Base-by-base conservation (phyloP, 176 grass and related monocot species). In the Metroxylon sagu region DNA sequence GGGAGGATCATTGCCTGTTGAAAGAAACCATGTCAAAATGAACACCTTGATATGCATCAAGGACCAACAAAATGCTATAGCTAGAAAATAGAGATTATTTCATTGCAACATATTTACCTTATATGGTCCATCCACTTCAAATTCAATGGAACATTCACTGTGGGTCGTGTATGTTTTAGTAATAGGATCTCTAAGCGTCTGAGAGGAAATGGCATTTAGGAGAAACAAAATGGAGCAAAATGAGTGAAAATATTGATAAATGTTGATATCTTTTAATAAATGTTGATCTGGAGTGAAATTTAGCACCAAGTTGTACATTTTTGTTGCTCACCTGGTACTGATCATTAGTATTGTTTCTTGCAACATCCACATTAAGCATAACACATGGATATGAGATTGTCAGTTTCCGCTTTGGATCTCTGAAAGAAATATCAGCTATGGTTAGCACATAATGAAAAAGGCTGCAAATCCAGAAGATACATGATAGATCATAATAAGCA, bases 121-220 rank as follows among this genome's bases (percentile, higher is more conserved):
- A 59, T 95, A 95, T 71, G 91, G 91, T 31, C 86, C 91, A 71
- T 95, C 91, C 18, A 95, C 91, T 82, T 95, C 91, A 84, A 95
- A 95, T 66, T 87, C 83, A 68, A 95, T 95, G 68, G 86, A 95
- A 52, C 91, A 95, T 75, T 95, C 91, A 58, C 91, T 95, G 60
- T 90, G 87, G 48, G 86, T 87, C 16, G 79, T 87, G 59, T 95
- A 95, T 78, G 78, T 66, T 68, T 84, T 90, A 66, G 78, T 90
- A 56, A 90, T 70, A 59, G 86, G 68, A 76, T 95, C 86, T 79
- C 75, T 74, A 64, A 95, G 48, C 51, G 77, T 95, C 91, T 95
- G 67, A 53, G 57, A 74, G 19, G n/a, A 81, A 19, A 76, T 52
- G 35, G 69, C 64, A 59, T 43, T 43, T 2, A 17, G 54, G 71